Evolutionary conservation across 257 asterid genomes (phyloP), one percentile per base, ranked within the genome.

Genomic region (Nicotiana tomentosiformis): DNA sequence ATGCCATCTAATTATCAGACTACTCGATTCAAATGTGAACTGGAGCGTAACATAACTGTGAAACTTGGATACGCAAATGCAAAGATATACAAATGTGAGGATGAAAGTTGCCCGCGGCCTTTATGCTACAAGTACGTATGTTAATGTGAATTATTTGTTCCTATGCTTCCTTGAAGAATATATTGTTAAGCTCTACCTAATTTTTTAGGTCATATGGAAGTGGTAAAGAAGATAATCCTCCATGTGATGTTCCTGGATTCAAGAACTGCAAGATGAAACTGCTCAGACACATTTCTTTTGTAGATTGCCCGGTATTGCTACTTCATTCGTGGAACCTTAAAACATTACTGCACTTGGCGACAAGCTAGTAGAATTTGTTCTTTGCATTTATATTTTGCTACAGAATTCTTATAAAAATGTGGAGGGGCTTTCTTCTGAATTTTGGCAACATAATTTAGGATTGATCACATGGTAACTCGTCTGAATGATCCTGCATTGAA

Each of bases 21-120:
- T 43, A 7, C 95, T 77, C 99, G 99, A 32, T 94, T 96, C 78
- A 96, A 96, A 82, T 94, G 93, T 89, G 99, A 94, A 89, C 88
- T 94, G 77, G 99, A 96, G 81, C 95, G 98, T 64, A 94, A 96
- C 84, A 96, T 96, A 82, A 96, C 99, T 1, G 95, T 96, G 82
- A 94, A 96, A 90, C 98, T 96, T 84, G 98, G 99, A 74, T 96
- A 96, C 86, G 99, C 99, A 83, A 96, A 96, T 90, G 99, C 98
- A 23, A 96, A 96, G 92, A 90, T 94, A 83, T 96, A 94, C 87
- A 91, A 90, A 86, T 96, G 98, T 70, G 98, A 94, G 83, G 98
- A 94, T 77, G 99, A 94, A 46, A 87, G 87, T 33, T 93, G 98
- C 87, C 98, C 98, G 58, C 93, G 98, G 53, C 98, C 98, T 30